Base-by-base conservation (phyloP, 202 grass and related monocot species). In the Musa balbisiana region DNA sequence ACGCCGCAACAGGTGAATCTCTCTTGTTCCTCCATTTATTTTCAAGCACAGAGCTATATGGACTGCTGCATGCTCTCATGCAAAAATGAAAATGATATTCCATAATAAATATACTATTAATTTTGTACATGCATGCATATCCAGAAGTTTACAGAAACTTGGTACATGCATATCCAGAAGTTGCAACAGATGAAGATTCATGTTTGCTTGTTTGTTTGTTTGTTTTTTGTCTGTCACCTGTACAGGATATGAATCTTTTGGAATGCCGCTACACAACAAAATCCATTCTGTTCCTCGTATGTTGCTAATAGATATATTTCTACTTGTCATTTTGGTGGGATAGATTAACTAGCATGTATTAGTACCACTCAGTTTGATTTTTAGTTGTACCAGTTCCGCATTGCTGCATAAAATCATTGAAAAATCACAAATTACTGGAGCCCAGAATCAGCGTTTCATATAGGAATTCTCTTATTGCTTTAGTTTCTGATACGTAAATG, bases 1-100 rank as follows among this genome's bases (percentile, higher is more conserved):
- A 71, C 90, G 86, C 24, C 90, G 86, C 78, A 88, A 89, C 82
- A 97, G 90, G 90, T 97, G 55, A 52, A 62, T 62, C 33, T 69
- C 52, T 64, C 49, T 62, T 63, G 23, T 72, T 55, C 19, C 72
- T 24, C 10, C 3, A 43, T 12, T 43, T 9, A 60, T 60, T 60
- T 15, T 60, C 56, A n/a, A 60, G 56, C 16, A n/a, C 17, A 11
- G 1, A 12, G 11, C 8, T 24, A 11, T 10, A 25, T 24, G 22
- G 21, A 64, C 2, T 11, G 22, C 1, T 13, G 11, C 11, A 64
- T 64, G 12, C 33, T 64, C 22, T 64, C 24, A 12, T 64, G 9
- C 9, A 64, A 6, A 19, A 0, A 8, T 10, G 56, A 60, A 3
- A 3, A n/a, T 60, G 56, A 19, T 60, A 19, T 60, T 60, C 55